Base-by-base conservation (phyloP, 805 yeast species). In the Cyberlindnera mrakii region DNA sequence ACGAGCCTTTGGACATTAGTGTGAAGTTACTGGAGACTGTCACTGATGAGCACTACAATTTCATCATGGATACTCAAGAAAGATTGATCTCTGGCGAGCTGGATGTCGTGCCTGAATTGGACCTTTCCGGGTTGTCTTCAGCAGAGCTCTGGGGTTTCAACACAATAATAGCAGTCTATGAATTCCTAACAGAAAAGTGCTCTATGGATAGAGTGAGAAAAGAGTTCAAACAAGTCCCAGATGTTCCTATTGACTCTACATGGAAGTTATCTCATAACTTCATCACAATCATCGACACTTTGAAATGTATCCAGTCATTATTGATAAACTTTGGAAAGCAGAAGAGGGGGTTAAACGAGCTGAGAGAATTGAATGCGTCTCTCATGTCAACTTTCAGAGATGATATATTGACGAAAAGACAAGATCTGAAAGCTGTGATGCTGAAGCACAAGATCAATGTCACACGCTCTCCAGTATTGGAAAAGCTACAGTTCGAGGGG, bases 101-200 rank as follows among this genome's bases (percentile, higher is more conserved):
- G 10, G 35, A 35, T 6, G 30, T 37, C 2, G 35, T 18, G 11
- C 33, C 46, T 5, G 32, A 47, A 30, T 14, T 46, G 6, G 49
- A 49, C 30, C 20, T 49, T 3, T 20, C 42, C 6, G 10, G n/a
- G 1, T 35, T 57, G 15, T 36, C 58, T 2, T 37, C 20, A 3
- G 43, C 39, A 17, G 62, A 58, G 30, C 44, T 43, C 36, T 58
- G 62, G 62, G 42, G 53, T 0, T 49, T 52, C 17, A 36, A 55
- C 9, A n/a, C 45, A 3, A 34, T 52, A 6, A 13, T 25, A 3
- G n/a, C 32, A 1, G 38, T 46, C 3, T 35, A 34, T 6, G 41
- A 47, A 35, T 47, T 49, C 23, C 17, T 52, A 1, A 34, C 30
- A 6, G 51, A 46, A 6, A 18, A 38, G 7, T 3, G 19, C 1